Base-by-base conservation (phyloP, 2,329 filamentous ascomycete species). In the Colletotrichum sp. region DNA sequence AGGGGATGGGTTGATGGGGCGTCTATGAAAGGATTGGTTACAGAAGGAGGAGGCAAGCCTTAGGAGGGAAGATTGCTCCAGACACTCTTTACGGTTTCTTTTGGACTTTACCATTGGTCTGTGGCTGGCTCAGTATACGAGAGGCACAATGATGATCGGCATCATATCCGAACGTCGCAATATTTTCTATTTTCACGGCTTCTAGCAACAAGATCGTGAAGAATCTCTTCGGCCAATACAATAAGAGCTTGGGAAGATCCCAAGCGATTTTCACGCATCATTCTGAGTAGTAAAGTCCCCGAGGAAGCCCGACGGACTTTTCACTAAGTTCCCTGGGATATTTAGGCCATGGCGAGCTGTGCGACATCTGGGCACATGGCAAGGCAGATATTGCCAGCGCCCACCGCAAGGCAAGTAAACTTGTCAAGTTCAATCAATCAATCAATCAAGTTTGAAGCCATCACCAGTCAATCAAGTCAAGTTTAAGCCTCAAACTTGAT, bases 141-240 rank as follows among this genome's bases (percentile, higher is more conserved):
- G 9, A 8, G n/a, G 2, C 13, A 60, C 26, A 30, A 15, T 13
- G 5, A 21, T 21, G 4, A 21, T 0, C 9, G 57, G 30, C 28
- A n/a, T 13, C 12, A 32, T 6, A 30, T 30, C 15, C 8, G 16
- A 15, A 18, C 0, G 15, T n/a, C 0, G 3, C 18, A 49, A 6
- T 4, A 12, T n/a, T 6, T 12, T 49, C 18, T 21, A 21, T n/a
- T 49, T 10, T n/a, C 39, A n/a, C 18, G 39, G 39, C 39, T n/a
- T 52, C 6, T 52, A 5, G 44, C 3, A 21, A 24, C n/a, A 52
- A 52, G 4, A 2, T 4, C n/a, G 1, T 21, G 0, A 24, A 4
- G 0, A 21, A 3, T 21, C 0, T 13, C 1, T 52, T 6, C n/a
- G 10, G 2, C 6, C 12, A 52, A 13, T 13, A 8, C 4, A 52